Evolutionary conservation across 306 rosid genomes (phyloP), one percentile per base, ranked within the genome.

Genomic region (Prunus kanzakura): DNA sequence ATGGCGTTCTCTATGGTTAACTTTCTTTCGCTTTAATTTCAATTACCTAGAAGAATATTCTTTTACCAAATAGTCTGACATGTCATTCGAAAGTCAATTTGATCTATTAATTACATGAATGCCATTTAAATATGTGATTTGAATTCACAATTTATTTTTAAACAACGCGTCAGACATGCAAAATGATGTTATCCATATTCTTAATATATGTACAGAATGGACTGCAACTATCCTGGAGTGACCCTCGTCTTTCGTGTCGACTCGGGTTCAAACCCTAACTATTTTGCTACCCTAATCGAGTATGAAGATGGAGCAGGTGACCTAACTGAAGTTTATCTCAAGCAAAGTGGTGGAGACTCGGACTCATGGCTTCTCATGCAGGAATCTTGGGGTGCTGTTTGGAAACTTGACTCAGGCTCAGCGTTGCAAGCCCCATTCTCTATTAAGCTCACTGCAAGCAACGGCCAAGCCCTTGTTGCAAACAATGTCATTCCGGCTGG

Each of bases 381-480:
- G 41, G 76, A 81, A 23, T 86, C 89, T 4, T 89, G 97, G 94
- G 95, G 97, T 61, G 96, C 96, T 6, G 82, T 81, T 67, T 92
- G 96, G 97, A 88, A 82, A 14, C 74, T 76, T 16, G 65, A 88
- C 51, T 58, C 74, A 3, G 90, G 87, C 13, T 62, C 88, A 30
- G 67, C 85, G 2, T 52, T 92, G 2, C 41, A 41, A 25, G 85
- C 87, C 8, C 97, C 97, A 1, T 85, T 92, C 64, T 90, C 96
- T 2, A 50, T 92, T 35, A 77, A 81, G 35, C 67, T 92, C 15
- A 88, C 88, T 5, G 51, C 90, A 8, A 30, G 60, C 11, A 82
- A 88, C 6, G 75, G 84, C 50, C 71, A 82, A 20, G 45, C 79
- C 2, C 16, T 91, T 15, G 89, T 86, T 8, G 91, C 90, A 0